Conservation (phyloP, 345 rosid genomes). For the Barbarea vulgaris region DNA sequence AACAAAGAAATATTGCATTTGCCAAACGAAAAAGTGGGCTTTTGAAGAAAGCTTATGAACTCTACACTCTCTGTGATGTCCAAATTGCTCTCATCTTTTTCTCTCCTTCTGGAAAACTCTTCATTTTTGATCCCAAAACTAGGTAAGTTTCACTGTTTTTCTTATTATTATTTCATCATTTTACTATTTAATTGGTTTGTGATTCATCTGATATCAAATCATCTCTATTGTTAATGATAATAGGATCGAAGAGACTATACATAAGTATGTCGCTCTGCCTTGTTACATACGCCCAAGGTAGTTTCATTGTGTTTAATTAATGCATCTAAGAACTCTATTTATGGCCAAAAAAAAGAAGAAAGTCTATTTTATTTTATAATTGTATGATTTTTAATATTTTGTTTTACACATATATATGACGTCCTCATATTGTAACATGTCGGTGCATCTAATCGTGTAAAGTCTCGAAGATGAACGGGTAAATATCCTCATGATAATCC, state of each 20-base stretch:
- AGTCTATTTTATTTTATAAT: not conserved
- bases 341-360: not conserved
- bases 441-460: not conserved
- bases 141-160: constrained; percentile 17
- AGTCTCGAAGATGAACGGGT: constrained; percentile 25
- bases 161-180: not conserved
- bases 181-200: not conserved
- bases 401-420: not conserved
- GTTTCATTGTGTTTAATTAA: not conserved
- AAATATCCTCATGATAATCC: not conserved
- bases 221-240: not conserved
- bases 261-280: constrained; percentile 10
- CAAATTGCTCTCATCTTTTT: constrained; percentile 22
- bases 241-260: constrained; percentile 23
- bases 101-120: constrained; percentile 36
- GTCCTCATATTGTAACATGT: not conserved
- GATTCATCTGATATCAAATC: not conserved
- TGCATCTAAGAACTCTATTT: not conserved
- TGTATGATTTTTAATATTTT: not conserved
- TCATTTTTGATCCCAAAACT: constrained; percentile 21
- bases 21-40: constrained; percentile 35
- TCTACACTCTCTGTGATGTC: constrained; percentile 21
- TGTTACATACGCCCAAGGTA: constrained; percentile 1
- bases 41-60: constrained; percentile 35
- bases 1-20: constrained; percentile 32